Conservation (phyloP, 352 stramenopile genomes). For the Pilasporangium apinafurcum region DNA sequence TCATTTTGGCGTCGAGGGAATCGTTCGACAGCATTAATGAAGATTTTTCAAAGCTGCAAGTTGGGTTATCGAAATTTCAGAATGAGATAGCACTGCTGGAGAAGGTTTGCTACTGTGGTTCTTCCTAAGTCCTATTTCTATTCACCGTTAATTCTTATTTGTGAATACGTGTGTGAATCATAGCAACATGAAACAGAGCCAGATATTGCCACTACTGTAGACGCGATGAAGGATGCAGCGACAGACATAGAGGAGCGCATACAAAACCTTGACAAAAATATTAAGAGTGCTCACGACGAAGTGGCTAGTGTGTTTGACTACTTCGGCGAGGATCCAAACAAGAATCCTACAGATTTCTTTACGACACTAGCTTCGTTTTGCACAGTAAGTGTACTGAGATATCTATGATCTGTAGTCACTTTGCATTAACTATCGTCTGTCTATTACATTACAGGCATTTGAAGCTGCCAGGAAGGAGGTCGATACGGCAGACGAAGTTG, state of each 20-base stretch:
- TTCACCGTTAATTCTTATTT: conserved; percentile 1
- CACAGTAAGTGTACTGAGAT: conserved; percentile 14
- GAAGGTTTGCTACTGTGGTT: conserved; percentile 16
- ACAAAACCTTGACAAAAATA: conserved; percentile 22
- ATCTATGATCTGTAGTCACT: neutral
- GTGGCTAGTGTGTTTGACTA: conserved; percentile 79
- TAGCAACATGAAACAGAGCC: neutral
- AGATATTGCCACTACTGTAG: conserved; percentile 3
- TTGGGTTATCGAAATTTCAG: conserved; percentile 33
- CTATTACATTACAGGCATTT: conserved; percentile 30
- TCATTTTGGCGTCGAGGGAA: conserved; percentile 79
- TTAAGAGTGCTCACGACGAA: conserved; percentile 36
- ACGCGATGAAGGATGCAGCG: conserved; percentile 24
- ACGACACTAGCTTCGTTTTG: conserved; percentile 81
- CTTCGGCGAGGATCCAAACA: conserved; percentile 77
- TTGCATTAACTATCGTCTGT: neutral
- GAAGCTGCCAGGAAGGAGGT: conserved; percentile 63
- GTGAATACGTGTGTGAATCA: neutral
- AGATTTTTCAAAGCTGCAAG: conserved; percentile 54
- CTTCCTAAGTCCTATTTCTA: neutral
- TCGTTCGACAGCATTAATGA: conserved; percentile 64
- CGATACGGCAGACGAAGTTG: conserved; percentile 52
- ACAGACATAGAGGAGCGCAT: conserved; percentile 41
- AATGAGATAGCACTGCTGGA: conserved; percentile 39
- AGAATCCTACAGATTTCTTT: conserved; percentile 72